Percentiles rank a stretch among this genome's conserved stretches.
phyloP scores from a whole-genome alignment of 2,329 filamentous ascomycete species.

The Beauveria bassiana region DNA sequence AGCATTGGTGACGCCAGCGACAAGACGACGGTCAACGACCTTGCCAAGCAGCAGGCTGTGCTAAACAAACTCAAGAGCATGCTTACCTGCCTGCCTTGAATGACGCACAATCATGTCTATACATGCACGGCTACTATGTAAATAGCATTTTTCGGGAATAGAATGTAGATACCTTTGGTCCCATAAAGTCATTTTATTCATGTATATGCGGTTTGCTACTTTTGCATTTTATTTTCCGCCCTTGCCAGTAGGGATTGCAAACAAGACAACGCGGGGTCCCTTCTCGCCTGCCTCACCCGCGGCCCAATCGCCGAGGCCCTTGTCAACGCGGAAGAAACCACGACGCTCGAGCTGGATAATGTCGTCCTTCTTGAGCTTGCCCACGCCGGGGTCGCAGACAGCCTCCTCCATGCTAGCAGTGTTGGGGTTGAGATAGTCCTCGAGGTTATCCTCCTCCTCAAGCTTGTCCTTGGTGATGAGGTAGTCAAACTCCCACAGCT shows the following conservation, averaged over 20 bases:
- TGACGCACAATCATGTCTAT: not conserved
- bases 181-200: conserved; percentile 3
- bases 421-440: conserved; percentile 71
- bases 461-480: conserved; percentile 93
- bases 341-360: conserved; percentile 94
- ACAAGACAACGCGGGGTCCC: conserved; percentile 45
- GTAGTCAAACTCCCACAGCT: conserved; percentile 92
- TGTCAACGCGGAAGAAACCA: conserved; percentile 85
- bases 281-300: conserved; percentile 41
- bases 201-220: not conserved
- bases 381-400: conserved; percentile 73
- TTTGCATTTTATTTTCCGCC: conserved; percentile 27
- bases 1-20: conserved; percentile 53
- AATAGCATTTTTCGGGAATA: not conserved
- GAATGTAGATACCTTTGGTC: not conserved
- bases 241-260: conserved; percentile 51
- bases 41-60: conserved; percentile 21
- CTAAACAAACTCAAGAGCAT: conserved; percentile 25
- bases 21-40: conserved; percentile 44
- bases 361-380: conserved; percentile 71
- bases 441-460: conserved; percentile 76
- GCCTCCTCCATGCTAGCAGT: conserved; percentile 70
- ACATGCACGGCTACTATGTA: not conserved
- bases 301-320: conserved; percentile 42
- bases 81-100: conserved; percentile 20